Percentiles rank a stretch among this genome's conserved stretches.
phyloP scores from a whole-genome alignment of 2,329 filamentous ascomycete species.

The Pseudocercospora fijiensis region DNA sequence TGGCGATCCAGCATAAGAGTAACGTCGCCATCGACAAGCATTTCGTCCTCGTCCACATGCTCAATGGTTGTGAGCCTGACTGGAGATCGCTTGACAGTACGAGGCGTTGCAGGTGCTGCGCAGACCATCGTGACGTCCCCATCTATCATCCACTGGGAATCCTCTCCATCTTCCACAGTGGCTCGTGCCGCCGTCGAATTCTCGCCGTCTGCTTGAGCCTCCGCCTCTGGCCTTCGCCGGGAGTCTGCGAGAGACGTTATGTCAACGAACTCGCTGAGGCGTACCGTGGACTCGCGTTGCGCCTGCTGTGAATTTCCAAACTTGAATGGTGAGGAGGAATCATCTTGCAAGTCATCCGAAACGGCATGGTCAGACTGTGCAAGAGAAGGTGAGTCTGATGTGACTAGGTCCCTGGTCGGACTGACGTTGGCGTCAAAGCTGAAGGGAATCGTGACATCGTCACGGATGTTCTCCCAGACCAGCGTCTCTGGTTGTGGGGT shows the following conservation, averaged over 20 bases:
- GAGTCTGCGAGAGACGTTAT: slow-evolving; percentile 27
- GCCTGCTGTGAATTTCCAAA: neutral
- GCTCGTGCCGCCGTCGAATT: neutral
- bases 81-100: slow-evolving; percentile 7
- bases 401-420: neutral
- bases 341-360: neutral
- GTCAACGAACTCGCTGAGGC: slow-evolving; percentile 37
- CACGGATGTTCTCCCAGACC: slow-evolving; percentile 34
- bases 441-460: slow-evolving; percentile 35
- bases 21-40: slow-evolving; percentile 12
- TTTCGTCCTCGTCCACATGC: slow-evolving; percentile 10
- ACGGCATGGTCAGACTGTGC: neutral
- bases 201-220: neutral
- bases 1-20: slow-evolving; percentile 8
- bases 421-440: slow-evolving; percentile 30
- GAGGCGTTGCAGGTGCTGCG: slow-evolving; percentile 10
- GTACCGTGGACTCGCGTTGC: slow-evolving; percentile 25
- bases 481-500: slow-evolving; percentile 32
- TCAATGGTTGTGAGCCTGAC: slow-evolving; percentile 10
- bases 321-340: neutral
- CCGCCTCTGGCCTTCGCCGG: neutral
- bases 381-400: neutral
- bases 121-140: slow-evolving; percentile 34
- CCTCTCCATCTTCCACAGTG: slow-evolving; percentile 11
- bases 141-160: neutral